Percentiles rank a stretch among this genome's conserved stretches.
Conservation (phyloP, 192 early-diverging fungal genomes). For the Mortierella antarctica region DNA sequence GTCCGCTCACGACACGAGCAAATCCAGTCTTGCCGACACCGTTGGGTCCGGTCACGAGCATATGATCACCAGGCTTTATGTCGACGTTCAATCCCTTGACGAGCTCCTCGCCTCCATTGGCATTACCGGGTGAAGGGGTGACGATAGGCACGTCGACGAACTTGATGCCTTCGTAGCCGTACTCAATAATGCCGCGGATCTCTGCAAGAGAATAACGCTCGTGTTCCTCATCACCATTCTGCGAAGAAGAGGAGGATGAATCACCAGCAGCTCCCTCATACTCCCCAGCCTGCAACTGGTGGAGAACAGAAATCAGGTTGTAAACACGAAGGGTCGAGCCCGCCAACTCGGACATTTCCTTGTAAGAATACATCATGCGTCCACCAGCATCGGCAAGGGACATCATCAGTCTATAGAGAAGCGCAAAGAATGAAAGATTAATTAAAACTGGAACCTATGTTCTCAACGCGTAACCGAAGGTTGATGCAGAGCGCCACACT, state of each 20-base stretch:
- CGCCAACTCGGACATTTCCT: constrained; percentile 91
- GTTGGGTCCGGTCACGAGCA: constrained; percentile 94
- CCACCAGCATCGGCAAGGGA: constrained; percentile 93
- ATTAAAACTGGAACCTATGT: background rate
- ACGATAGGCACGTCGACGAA: constrained; percentile 93
- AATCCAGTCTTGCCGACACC: constrained; percentile 94
- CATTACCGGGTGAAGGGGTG: constrained; percentile 76
- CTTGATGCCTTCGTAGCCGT: constrained; percentile 76
- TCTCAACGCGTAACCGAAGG: no score
- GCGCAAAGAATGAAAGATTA: constrained; percentile 30
- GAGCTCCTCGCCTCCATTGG: constrained; percentile 81
- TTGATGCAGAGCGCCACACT: background rate
- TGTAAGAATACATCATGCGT: constrained; percentile 97
- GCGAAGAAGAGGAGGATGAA: constrained; percentile 12
- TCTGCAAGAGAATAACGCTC: constrained; percentile 58
- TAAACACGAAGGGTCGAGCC: constrained; percentile 92
- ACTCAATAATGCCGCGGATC: constrained; percentile 67
- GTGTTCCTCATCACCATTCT: constrained; percentile 12
- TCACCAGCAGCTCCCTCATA: constrained; percentile 55
- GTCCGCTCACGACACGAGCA: constrained; percentile 90
- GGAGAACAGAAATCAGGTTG: constrained; percentile 85
- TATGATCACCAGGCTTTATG: constrained; percentile 87
- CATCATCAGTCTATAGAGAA: constrained; percentile 80
- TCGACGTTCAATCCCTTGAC: constrained; percentile 81
- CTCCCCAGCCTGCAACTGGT: constrained; percentile 73